These are phyloP conservation scores for Aspergillus steynii DNA, from an alignment of 495 filamentous ascomycete genomes.

Conservation along the genomic window DNA sequence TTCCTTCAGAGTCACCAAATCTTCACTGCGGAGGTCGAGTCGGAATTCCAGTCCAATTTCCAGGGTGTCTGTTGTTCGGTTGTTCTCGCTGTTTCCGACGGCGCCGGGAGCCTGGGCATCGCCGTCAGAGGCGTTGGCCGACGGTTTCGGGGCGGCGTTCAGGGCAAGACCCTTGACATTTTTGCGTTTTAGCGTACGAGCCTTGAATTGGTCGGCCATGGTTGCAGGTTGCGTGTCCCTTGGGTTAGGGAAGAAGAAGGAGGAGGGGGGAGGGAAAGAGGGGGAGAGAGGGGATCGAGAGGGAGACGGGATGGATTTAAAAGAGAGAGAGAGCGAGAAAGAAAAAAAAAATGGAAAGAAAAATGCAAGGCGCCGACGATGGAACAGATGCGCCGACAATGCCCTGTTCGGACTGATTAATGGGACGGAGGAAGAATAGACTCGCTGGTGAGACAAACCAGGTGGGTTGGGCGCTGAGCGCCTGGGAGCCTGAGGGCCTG, in stretches of 20 bases:
- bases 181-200: constrained; percentile 94
- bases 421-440: not conserved
- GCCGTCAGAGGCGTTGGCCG: constrained; percentile 55
- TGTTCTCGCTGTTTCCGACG: constrained; percentile 58
- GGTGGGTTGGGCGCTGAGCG: not conserved
- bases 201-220: constrained; percentile 86
- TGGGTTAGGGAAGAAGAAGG: constrained; percentile 6
- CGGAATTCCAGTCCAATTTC: constrained; percentile 98
- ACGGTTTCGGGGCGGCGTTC: constrained; percentile 63
- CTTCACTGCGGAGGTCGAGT: constrained; percentile 86
- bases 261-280: constrained; percentile 8
- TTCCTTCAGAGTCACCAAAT: constrained; percentile 90
- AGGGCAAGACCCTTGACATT: constrained; percentile 95
- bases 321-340: too few relatives aligned
- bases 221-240: constrained; percentile 19
- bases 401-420: not conserved
- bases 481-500: too few relatives aligned
- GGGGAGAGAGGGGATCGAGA: not conserved
- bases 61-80: constrained; percentile 63
- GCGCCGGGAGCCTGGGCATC: constrained; percentile 61
- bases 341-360: not conserved
- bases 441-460: not conserved
- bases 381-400: not conserved
- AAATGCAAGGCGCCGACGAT: not conserved
- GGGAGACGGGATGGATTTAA: not conserved